Base-by-base conservation (phyloP, 1,284 basidiomycete genomes). In the Dichomitus squalens region DNA sequence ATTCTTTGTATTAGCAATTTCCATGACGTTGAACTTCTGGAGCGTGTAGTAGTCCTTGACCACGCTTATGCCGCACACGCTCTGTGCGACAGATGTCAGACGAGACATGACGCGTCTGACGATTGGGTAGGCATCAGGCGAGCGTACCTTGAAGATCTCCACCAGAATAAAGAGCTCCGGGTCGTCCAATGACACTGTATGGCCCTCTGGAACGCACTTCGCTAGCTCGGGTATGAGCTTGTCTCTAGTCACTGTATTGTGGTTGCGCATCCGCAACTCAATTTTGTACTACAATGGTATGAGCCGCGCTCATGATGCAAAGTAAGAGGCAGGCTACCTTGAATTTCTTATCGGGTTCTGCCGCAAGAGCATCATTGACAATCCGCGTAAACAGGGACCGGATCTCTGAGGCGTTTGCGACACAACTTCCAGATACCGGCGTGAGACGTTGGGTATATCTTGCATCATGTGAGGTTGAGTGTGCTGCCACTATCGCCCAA, bases 81-180 rank as follows among this genome's bases (percentile, higher is more conserved):
- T 85, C 90, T 92, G 64, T n/a, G n/a, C n/a, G 21, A 58, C 14
- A 21, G 58, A 33, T 31, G 29, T 31, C 29, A 31, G 11, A 5
- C 29, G 6, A 31, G 29, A 31, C 11, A 11, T n/a, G n/a, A n/a
- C n/a, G n/a, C n/a, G 18, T 18, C 29, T 8, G 12, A 7, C 18
- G 35, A 31, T 31, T 31, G 6, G 11, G 29, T 34, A 23, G 11
- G 27, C 39, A 20, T 12, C 11, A 39, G 8, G 18, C 7, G 75
- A 18, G n/a, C 31, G 49, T 52, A 87, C 91, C 81, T 92, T 93
- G 79, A 92, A 92, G 9, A 93, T 78, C 66, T 93, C 90, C 4
- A 92, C 83, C 7, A 93, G 78, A 47, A 93, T 80, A 58, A 90
- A 90, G 1, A 90, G 71, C 43, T 88, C 81, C 0, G 91, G 85